Percentiles rank a stretch among this genome's conserved stretches.
phyloP scores from a whole-genome alignment of 305 asterid species.

The Withania somnifera region DNA sequence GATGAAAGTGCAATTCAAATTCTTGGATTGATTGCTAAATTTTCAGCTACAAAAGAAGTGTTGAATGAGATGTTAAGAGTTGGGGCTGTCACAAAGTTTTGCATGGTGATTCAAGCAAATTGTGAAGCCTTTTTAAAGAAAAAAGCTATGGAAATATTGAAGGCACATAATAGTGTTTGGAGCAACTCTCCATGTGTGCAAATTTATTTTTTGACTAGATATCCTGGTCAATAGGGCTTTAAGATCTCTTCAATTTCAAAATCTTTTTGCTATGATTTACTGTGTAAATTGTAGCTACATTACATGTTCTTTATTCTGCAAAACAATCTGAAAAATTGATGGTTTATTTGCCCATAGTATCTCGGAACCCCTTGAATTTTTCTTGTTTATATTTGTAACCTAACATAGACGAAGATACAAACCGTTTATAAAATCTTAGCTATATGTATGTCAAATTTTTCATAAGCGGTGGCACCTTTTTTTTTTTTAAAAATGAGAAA shows the following conservation, averaged over 20 bases:
- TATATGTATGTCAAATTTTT: no score
- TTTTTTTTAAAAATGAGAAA: no score
- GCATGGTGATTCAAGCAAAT: conserved; percentile 89
- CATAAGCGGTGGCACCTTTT: no score
- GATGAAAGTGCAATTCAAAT: conserved; percentile 50
- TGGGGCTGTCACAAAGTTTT: conserved; percentile 71
- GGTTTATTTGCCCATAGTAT: no score
- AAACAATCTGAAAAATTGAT: neutral
- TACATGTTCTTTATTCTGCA: neutral
- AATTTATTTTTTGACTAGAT: conserved; percentile 53
- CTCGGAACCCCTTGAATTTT: no score
- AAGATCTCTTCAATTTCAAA: neutral
- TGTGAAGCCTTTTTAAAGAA: conserved; percentile 50
- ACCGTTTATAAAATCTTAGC: no score
- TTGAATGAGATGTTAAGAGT: conserved; percentile 68
- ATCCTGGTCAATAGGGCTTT: conserved; percentile 14
- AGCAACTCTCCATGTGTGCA: conserved; percentile 76
- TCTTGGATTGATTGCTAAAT: conserved; percentile 36
- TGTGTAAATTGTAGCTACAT: neutral
- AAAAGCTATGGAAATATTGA: conserved; percentile 59
- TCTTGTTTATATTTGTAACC: no score
- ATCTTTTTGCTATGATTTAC: neutral
- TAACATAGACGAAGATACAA: no score
- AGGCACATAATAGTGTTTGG: conserved; percentile 67
- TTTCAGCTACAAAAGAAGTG: conserved; percentile 53